Evolutionary conservation across 441 rosid species (phyloP), one percentile per base, ranked within the genome.

Genomic region (Eruca vesicaria): DNA sequence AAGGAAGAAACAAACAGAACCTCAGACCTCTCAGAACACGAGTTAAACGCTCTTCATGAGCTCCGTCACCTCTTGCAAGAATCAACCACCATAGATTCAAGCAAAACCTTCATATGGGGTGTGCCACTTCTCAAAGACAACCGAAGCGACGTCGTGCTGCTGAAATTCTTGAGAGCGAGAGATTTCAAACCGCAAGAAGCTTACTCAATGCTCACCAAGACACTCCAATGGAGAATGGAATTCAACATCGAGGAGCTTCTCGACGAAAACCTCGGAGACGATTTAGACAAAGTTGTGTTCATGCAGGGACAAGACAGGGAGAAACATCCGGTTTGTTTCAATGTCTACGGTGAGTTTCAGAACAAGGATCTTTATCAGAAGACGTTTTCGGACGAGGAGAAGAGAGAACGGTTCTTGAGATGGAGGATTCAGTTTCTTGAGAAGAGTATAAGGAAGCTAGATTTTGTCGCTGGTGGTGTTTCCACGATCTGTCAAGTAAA

Each of bases 371-470:
- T 90, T 81, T 91, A 90, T 78, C 80, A 80, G 53, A 87, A 88
- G 18, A 84, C 94, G 11, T 89, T 94, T 57, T 83, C 90, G 0
- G 91, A 88, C 59, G 97, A 80, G 59, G 97, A 87, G 74, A 94
- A 90, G 85, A 71, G 97, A 72, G 80, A 66, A 73, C 80, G 79
- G 81, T 90, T 94, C 77, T 79, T 94, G 78, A 79, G 89, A 45
- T 92, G 97, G 95, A 78, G 97, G 84, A 86, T 88, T 84, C 98
- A 92, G 87, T 90, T 90, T 88, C 81, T 94, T 77, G 97, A 94
- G 80, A 89, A 78, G 81, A 94, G 97, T 58, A 89, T 94, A 57
- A 85, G 89, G 78, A 88, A 88, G 76, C 92, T 94, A 72, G 95
- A 90, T 82, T 89, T 94, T 23, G 77, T 77, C 9, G 86, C 95